A percentile compares a stretch with the other conserved stretches of the same genome.
These are phyloP conservation scores for Luffa aegyptiaca DNA, from an alignment of 306 rosid species.

Conservation along the genomic window DNA sequence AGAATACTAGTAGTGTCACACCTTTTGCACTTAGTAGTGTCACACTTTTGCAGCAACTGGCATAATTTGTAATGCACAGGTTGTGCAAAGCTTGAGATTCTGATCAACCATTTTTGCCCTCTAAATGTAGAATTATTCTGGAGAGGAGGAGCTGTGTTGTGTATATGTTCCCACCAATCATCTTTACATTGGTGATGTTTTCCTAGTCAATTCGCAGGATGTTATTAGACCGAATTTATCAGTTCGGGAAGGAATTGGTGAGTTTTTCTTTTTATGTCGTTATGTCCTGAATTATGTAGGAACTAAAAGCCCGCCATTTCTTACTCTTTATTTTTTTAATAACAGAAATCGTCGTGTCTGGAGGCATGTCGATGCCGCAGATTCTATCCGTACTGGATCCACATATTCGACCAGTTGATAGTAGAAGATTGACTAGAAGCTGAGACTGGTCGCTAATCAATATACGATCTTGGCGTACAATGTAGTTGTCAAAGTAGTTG, in stretches of 20 bases:
- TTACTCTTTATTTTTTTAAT: slow-evolving; percentile 5
- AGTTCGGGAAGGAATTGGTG: slow-evolving; percentile 90
- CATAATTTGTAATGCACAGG: background rate
- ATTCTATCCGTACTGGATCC: slow-evolving; percentile 51
- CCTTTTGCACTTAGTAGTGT: background rate
- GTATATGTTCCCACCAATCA: slow-evolving; percentile 91
- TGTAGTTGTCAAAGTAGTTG: slow-evolving; percentile 19
- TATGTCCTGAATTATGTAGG: background rate
- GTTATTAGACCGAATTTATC: slow-evolving; percentile 80
- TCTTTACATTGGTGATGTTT: slow-evolving; percentile 84
- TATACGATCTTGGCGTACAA: slow-evolving; percentile 14
- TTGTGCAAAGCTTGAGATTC: background rate
- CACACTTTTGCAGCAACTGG: background rate
- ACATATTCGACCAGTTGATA: slow-evolving; percentile 30
- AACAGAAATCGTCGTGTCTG: slow-evolving; percentile 89
- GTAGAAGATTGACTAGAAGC: slow-evolving; percentile 39
- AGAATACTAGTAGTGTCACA: background rate
- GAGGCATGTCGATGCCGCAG: slow-evolving; percentile 97
- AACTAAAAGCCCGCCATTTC: background rate
- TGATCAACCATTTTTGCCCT: background rate
- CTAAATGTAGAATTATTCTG: slow-evolving; percentile 54
- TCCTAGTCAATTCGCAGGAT: slow-evolving; percentile 61
- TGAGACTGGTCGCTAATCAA: slow-evolving; percentile 25
- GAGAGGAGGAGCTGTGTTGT: slow-evolving; percentile 80
- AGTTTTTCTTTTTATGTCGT: slow-evolving; percentile 21